Evolutionary conservation across 2,329 filamentous ascomycete species (phyloP), one percentile per base, ranked within the genome.

Genomic region (Penicillium sclerotiorum): DNA sequence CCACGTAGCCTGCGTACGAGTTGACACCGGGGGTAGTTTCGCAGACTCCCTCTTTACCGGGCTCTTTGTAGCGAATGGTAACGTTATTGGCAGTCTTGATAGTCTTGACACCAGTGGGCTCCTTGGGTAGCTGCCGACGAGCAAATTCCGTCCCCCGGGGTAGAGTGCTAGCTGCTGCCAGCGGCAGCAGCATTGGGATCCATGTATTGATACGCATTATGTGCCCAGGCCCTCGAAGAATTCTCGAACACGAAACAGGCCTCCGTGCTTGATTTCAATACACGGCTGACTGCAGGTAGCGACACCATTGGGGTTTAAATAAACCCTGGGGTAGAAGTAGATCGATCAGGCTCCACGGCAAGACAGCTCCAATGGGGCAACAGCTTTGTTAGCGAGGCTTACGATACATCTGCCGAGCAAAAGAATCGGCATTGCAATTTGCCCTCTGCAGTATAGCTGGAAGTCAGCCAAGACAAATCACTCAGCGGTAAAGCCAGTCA

Each of bases 11-110:
- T 1, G 78, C 77, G 58, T 77, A 83, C 22, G 77, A 80, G 56
- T 82, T 82, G 17, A 83, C 79, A 22, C 76, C 73, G 1, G 78
- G 78, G 15, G 80, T 78, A 3, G 79, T 74, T 66, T 84, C 80
- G 56, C 80, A 83, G 48, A 81, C 59, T 4, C 65, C 69, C 33
- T 69, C 65, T 44, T 67, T 81, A 3, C 80, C 80, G 3, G 75
- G 80, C 62, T 83, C 71, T 63, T 84, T 84, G 65, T 82, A 84
- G 15, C 80, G 78, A 48, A 84, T 80, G 20, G 75, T 76, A 53
- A 80, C 69, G 47, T 76, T 76, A 48, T 69, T 73, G 4, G 72
- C 67, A 13, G 69, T 71, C 39, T 60, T 65, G 39, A 74, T 66
- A 2, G 64, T 64, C 49, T 70, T 67, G n/a, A 74, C 66, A 8